A percentile compares a stretch with the other conserved stretches of the same genome.
These are phyloP conservation scores for Lunularia cruciata DNA, from an alignment of 225 moss, liverwort and hornwort genomes.

Conservation along the genomic window DNA sequence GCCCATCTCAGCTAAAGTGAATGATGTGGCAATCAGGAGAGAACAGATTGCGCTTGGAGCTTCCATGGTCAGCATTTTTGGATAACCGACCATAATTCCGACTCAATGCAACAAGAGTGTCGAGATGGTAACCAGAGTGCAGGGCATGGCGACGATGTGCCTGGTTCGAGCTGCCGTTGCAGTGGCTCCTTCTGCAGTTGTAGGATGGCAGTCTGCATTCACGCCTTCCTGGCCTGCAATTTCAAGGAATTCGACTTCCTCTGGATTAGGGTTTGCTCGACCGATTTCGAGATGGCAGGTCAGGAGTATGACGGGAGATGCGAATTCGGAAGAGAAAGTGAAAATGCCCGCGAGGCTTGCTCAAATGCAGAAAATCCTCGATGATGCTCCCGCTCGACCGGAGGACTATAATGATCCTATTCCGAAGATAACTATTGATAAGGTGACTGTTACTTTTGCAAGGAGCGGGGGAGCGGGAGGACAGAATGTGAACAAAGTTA, in stretches of 20 bases:
- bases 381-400: slow-evolving; percentile 56
- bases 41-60: too few species aligned
- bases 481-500: slow-evolving; percentile 98
- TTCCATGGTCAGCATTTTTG: too few species aligned
- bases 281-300: slow-evolving; percentile 27
- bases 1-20: too few species aligned
- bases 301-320: slow-evolving; percentile 58
- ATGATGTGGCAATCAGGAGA: too few species aligned
- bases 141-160: slow-evolving; percentile 26
- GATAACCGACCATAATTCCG: too few species aligned
- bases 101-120: too few species aligned
- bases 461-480: slow-evolving; percentile 97
- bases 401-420: slow-evolving; percentile 70
- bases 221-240: not conserved
- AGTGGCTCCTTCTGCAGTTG: slow-evolving; percentile 2
- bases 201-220: not conserved
- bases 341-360: slow-evolving; percentile 73
- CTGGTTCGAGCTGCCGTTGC: slow-evolving; percentile 12
- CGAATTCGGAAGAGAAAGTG: slow-evolving; percentile 28
- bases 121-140: slow-evolving; percentile 1
- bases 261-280: not conserved
- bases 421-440: slow-evolving; percentile 65
- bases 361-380: slow-evolving; percentile 68
- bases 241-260: not conserved
- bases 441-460: slow-evolving; percentile 81